Base-by-base conservation (phyloP, 2,329 filamentous ascomycete genomes). In the Cordyceps cicadae region DNA sequence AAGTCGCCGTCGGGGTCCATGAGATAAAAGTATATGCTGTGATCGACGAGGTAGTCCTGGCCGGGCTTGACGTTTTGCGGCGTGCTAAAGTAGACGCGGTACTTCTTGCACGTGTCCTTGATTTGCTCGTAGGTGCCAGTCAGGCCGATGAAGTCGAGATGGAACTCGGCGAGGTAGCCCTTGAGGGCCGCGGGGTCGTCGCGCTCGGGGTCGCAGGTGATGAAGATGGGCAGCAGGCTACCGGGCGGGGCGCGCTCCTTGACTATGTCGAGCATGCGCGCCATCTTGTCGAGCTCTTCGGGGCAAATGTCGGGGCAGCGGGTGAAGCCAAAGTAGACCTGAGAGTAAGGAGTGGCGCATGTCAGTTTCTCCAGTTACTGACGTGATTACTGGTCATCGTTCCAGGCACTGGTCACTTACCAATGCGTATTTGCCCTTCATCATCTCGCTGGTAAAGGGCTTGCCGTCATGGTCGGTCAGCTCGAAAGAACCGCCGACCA, bases 1-100 rank as follows among this genome's bases (percentile, higher is more conserved):
- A 99, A 99, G 73, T 99, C 92, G 21, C 93, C 93, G 67, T 97
- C 92, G 0, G 94, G 94, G 73, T 97, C 94, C 94, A 99, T 99
- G 67, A 99, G 77, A 75, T 99, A 99, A 70, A 99, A 99, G 80
- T 99, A 99, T 67, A 99, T 99, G 74, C 92, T 97, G 78, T 99
- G 94, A 74, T 99, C 94, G 14, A 99, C 94, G 68, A 99, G 76
- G 72, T 99, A 99, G 75, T 99, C 94, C 79, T 97, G 89, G 1
- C 93, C 94, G 1, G 92, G 88, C 79, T 92, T 88, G 61, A 97
- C 90, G 64, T 92, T 83, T 67, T 85, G 81, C 39, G 94, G 94
- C 53, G 94, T 99, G 70, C 89, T 94, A 70, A 99, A 99, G 77
- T 99, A 99, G 59, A 99, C 94, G 21, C 94, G 83, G 75, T 97